These are phyloP conservation scores for Yamadazyma diospyri DNA, from an alignment of 1,139 yeast species.

Conservation along the genomic window DNA sequence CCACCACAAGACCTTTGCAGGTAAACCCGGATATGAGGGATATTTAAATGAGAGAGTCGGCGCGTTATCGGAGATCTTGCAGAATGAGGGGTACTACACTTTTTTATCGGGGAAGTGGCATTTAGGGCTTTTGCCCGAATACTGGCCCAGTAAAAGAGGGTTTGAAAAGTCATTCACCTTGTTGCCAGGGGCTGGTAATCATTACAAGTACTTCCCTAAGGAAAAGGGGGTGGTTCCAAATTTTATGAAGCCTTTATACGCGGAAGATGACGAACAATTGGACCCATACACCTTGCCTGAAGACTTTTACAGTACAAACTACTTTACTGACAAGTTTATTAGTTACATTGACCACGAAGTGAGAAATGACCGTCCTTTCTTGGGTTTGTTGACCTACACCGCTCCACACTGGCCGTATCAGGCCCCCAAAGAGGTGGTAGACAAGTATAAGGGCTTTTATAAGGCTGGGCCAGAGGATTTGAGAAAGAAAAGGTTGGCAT, in stretches of 20 bases:
- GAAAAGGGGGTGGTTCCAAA: constrained; percentile 19
- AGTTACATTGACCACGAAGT: constrained; percentile 29
- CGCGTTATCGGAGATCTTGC: constrained; percentile 48
- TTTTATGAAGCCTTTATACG: constrained; percentile 34
- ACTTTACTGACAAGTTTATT: constrained; percentile 42
- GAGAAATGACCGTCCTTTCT: constrained; percentile 44
- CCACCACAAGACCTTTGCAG: constrained; percentile 21
- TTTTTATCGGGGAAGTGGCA: constrained; percentile 60
- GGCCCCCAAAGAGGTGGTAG: constrained; percentile 46
- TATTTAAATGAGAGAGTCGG: constrained; percentile 51
- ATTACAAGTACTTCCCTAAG: constrained; percentile 44
- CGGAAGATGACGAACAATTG: constrained; percentile 31
- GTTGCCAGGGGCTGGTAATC: constrained; percentile 59
- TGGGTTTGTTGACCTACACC: constrained; percentile 51
- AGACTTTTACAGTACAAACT: constrained; percentile 45
- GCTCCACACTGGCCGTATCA: constrained; percentile 66
- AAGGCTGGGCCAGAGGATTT: constrained; percentile 47
- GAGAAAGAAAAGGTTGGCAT: constrained; percentile 33
- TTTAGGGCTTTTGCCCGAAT: constrained; percentile 45
- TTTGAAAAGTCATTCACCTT: constrained; percentile 49
- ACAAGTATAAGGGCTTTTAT: constrained; percentile 47
- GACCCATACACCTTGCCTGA: constrained; percentile 41
- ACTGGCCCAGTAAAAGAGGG: constrained; percentile 51
- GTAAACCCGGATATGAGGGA: constrained; percentile 57
- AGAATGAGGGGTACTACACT: constrained; percentile 47